A percentile compares a stretch with the other conserved stretches of the same genome.
Conservation (phyloP, 257 asterid species). For the Ophiorrhiza pumila region DNA sequence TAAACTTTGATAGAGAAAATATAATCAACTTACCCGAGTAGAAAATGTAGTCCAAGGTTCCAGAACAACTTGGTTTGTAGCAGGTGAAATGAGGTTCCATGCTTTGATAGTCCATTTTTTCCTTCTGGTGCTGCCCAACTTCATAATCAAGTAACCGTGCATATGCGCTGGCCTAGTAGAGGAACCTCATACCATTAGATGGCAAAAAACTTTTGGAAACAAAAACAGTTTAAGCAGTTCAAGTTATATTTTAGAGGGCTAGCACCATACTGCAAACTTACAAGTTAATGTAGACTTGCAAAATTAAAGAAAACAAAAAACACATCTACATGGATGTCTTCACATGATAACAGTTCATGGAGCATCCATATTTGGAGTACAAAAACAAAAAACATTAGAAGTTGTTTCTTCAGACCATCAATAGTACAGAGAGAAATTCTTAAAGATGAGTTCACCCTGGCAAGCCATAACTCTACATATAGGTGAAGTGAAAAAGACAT, state of each 20-base stretch:
- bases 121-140: neutral
- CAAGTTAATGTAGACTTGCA: neutral
- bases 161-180: neutral
- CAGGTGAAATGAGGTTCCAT: slow-evolving; percentile 4
- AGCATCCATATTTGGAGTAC: neutral
- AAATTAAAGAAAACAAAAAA: neutral
- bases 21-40: neutral
- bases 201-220: neutral
- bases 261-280: neutral
- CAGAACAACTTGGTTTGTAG: neutral
- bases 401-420: neutral
- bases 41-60: slow-evolving; percentile 5
- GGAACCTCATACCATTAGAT: neutral
- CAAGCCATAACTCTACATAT: neutral
- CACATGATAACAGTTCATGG: neutral
- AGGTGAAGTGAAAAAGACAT: neutral
- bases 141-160: too few species aligned
- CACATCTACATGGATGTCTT: neutral
- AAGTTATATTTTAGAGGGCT: neutral
- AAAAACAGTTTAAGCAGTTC: neutral
- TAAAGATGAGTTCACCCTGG: neutral
- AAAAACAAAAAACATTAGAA: neutral
- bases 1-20: neutral
- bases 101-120: neutral
- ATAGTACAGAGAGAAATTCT: neutral